Conservation (phyloP, 495 filamentous ascomycete species). For the Hapsidospora chrysogenum region DNA sequence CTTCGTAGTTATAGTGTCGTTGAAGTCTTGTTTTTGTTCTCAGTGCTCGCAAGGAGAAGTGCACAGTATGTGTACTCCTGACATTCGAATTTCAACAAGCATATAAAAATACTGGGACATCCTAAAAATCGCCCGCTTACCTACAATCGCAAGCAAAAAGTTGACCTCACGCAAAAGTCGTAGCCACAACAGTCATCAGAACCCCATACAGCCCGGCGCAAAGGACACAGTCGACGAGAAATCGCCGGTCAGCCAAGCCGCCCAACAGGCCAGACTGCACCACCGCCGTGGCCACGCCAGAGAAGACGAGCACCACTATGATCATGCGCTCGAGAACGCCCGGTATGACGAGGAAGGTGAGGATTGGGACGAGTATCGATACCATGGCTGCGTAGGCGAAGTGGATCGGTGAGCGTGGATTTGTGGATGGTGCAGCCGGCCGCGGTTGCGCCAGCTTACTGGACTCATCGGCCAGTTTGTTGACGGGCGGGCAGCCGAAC, state of each 20-base stretch:
- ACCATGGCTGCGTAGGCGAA: constrained; percentile 36
- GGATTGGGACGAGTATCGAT: constrained; percentile 37
- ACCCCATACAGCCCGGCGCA: constrained; percentile 22
- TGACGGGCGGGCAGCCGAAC: constrained; percentile 2
- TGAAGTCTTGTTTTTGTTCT: no score
- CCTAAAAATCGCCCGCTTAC: no score
- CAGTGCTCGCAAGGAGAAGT: no score
- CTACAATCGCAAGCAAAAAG: not conserved
- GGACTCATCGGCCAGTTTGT: not conserved
- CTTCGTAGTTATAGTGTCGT: no score
- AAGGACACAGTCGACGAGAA: constrained; percentile 11
- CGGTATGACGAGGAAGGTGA: constrained; percentile 38
- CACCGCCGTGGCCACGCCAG: constrained; percentile 11
- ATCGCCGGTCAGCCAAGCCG: constrained; percentile 4
- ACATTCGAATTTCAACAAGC: no score
- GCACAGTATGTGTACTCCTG: no score
- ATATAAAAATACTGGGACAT: no score
- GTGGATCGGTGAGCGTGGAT: constrained; percentile 7
- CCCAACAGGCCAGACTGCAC: constrained; percentile 14
- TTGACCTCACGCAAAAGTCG: not conserved
- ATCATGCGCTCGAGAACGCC: constrained; percentile 38
- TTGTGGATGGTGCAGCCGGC: constrained; percentile 7
- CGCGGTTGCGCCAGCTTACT: not conserved
- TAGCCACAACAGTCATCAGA: constrained; percentile 24
- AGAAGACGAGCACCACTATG: constrained; percentile 23